Evolutionary conservation across 805 yeast genomes (phyloP), one percentile per base, ranked within the genome.

Genomic region (Saturnispora hagleri): DNA sequence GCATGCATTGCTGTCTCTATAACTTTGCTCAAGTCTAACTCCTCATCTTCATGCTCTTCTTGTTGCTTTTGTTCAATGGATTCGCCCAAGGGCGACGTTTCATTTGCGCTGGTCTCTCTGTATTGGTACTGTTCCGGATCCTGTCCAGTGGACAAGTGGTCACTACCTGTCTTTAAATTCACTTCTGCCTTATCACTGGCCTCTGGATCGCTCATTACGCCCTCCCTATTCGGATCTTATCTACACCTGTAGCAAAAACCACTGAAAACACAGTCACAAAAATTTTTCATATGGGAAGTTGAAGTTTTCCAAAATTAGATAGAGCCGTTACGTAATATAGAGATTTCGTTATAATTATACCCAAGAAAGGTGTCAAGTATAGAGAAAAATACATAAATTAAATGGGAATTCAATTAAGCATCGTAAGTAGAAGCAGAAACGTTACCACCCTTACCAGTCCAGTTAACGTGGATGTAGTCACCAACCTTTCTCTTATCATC

Each of bases 361-460:
- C 34, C n/a, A 31, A 3, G 26, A 38, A 38, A 18, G 13, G 13
- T 17, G 12, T 18, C n/a, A 38, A 18, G 22, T 9, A 18, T 17
- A 38, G 24, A 18, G 42, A 18, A 18, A 38, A 20, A 17, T 38
- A 12, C 26, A 17, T 38, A 12, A 38, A 31, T 31, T 31, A 31
- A 13, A 31, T 31, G 34, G 26, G 42, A 38, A 38, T 38, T 38
- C 42, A 35, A 33, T 51, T 80, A 91, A 73, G 97, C 98, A 66
- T 84, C 84, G 75, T 91, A 91, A 64, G 95, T 88, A 47, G 96
- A 76, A 58, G 99, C 96, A 63, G 97, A 86, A 61, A 90, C 87
- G 74, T 93, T 84, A 79, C 99, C 99, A 75, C 99, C 98, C 67
- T 82, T 83, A 72, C 98, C 98, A 61, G 98, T 91, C 99, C 99